Conservation (phyloP, 106 monocot species). For the Dioscorea dumetorum region DNA sequence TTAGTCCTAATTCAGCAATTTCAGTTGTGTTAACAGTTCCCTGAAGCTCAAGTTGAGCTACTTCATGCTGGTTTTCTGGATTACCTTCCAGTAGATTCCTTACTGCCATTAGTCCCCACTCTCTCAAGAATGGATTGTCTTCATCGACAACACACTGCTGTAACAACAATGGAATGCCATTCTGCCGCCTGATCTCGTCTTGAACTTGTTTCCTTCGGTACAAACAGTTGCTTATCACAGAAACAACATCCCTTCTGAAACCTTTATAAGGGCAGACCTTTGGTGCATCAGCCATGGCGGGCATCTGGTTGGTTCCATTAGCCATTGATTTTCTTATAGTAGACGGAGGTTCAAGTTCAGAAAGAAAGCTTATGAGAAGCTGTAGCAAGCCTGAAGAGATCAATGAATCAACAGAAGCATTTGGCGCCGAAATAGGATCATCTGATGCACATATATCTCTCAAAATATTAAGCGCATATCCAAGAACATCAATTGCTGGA, state of each 20-base stretch:
- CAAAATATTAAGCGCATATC: slow-evolving; percentile 62
- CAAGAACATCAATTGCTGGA: slow-evolving; percentile 54
- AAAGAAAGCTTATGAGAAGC: slow-evolving; percentile 41
- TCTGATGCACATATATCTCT: slow-evolving; percentile 74
- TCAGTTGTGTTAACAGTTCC: slow-evolving; percentile 52
- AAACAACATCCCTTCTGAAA: slow-evolving; percentile 77
- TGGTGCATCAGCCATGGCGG: background rate
- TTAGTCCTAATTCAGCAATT: slow-evolving; percentile 54
- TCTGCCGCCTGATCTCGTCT: slow-evolving; percentile 60
- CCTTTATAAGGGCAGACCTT: slow-evolving; percentile 78
- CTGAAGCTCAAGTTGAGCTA: slow-evolving; percentile 59
- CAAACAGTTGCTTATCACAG: slow-evolving; percentile 57
- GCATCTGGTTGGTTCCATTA: background rate
- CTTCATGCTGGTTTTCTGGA: slow-evolving; percentile 56
- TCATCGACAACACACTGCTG: slow-evolving; percentile 89
- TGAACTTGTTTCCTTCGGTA: slow-evolving; percentile 60
- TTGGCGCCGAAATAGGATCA: background rate
- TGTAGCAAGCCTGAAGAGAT: slow-evolving; percentile 43
- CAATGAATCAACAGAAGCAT: slow-evolving; percentile 24
- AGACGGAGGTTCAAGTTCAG: slow-evolving; percentile 64
- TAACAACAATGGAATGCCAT: slow-evolving; percentile 55
- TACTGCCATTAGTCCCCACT: slow-evolving; percentile 76
- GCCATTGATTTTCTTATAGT: slow-evolving; percentile 42
- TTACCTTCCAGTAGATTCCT: slow-evolving; percentile 77
- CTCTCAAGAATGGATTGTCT: slow-evolving; percentile 77